phyloP scores from a whole-genome alignment of 2,329 filamentous ascomycete genomes.

The Paraphaeosphaeria sporulosa region DNA sequence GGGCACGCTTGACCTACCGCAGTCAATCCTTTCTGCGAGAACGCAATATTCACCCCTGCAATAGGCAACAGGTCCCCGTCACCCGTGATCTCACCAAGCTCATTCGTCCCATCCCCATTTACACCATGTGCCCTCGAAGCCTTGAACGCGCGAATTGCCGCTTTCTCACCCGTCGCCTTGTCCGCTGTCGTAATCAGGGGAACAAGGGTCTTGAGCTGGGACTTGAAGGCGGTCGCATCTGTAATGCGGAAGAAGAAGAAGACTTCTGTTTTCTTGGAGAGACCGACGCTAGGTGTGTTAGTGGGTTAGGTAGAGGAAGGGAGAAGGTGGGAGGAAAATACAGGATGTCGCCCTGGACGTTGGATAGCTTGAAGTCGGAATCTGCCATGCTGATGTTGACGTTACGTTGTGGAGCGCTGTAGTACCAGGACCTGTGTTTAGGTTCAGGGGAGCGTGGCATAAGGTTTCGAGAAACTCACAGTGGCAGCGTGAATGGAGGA shows the following conservation, averaged over 20 bases:
- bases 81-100: slow-evolving; percentile 7
- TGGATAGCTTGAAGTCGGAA: slow-evolving; percentile 1
- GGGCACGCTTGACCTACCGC: slow-evolving; percentile 2
- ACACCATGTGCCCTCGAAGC: neutral
- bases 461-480: too few relatives aligned
- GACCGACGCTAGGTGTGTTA: slow-evolving; percentile 8
- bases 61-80: slow-evolving; percentile 4
- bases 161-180: slow-evolving; percentile 7
- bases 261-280: slow-evolving; percentile 12
- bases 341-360: slow-evolving; percentile 9
- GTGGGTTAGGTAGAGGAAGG: neutral
- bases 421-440: neutral
- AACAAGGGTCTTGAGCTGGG: slow-evolving; percentile 12
- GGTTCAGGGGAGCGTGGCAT: too few relatives aligned
- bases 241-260: slow-evolving; percentile 15
- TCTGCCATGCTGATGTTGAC: neutral
- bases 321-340: neutral
- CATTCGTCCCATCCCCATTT: neutral
- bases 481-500: too few relatives aligned
- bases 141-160: slow-evolving; percentile 3
- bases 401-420: neutral
- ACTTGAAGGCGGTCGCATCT: slow-evolving; percentile 9
- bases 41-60: slow-evolving; percentile 20
- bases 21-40: slow-evolving; percentile 17
- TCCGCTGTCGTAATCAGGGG: slow-evolving; percentile 19